These are phyloP conservation scores for Skeletonema potamos DNA, from an alignment of 108 stramenopile species.

Conservation along the genomic window DNA sequence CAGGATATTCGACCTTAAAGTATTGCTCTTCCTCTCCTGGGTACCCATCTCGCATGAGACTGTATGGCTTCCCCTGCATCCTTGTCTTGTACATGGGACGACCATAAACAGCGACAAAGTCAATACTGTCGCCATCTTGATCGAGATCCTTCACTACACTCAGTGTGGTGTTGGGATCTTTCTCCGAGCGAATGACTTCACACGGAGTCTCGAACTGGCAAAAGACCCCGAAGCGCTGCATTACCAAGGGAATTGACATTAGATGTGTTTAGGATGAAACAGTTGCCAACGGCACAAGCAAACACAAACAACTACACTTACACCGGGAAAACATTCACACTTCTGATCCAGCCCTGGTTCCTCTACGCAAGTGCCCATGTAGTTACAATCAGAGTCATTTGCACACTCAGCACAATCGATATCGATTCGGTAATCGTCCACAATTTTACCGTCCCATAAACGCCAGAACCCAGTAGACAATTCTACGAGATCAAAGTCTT, in stretches of 20 bases:
- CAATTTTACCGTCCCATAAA: conserved; percentile 26
- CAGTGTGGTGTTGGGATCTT: conserved; percentile 15
- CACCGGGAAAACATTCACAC: conserved; percentile 5
- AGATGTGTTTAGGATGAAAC: background rate
- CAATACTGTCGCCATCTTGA: conserved; percentile 8
- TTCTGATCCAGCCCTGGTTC: background rate
- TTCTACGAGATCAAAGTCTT: conserved; percentile 29
- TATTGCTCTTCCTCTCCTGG: conserved; percentile 15
- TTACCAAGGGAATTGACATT: no score
- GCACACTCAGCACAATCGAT: background rate
- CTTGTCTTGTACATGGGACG: conserved; percentile 14
- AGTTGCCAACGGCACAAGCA: background rate
- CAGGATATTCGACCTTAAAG: conserved; percentile 3
- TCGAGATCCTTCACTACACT: background rate
- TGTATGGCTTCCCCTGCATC: conserved; percentile 28
- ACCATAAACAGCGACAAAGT: conserved; percentile 35
- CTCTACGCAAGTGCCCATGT: conserved; percentile 15
- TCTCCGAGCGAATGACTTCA: conserved; percentile 18
- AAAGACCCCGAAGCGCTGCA: background rate
- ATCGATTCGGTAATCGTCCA: background rate
- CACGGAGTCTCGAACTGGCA: conserved; percentile 25
- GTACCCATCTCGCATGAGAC: conserved; percentile 24
- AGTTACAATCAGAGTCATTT: conserved; percentile 13
- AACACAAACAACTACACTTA: background rate
- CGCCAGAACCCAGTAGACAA: conserved; percentile 23